These are phyloP conservation scores for Cryptosporidium canis DNA, from an alignment of 169 alveolate species.

Conservation along the genomic window DNA sequence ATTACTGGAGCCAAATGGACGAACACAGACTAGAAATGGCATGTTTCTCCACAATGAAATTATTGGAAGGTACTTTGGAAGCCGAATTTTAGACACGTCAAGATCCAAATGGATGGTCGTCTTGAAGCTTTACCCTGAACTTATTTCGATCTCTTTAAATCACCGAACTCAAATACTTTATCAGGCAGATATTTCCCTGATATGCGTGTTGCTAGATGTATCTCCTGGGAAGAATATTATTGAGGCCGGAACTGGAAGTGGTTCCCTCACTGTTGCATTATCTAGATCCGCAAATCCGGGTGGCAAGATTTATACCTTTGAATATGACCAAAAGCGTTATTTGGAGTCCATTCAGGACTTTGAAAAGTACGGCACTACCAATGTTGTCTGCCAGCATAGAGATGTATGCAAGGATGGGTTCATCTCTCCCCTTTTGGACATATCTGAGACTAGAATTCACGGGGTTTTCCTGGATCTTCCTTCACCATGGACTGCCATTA, in stretches of 20 bases:
- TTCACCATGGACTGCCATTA: conserved; percentile 89
- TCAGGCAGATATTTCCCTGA: conserved; percentile 90
- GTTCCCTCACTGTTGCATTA: conserved; percentile 86
- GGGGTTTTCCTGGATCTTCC: conserved; percentile 90
- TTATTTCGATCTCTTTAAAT: conserved; percentile 79
- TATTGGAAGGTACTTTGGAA: conserved; percentile 74
- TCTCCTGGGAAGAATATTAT: conserved; percentile 87
- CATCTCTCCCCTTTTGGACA: conserved; percentile 74
- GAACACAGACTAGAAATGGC: conserved; percentile 39
- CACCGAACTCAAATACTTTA: conserved; percentile 89
- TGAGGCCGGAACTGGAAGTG: conserved; percentile 93
- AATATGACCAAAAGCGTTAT: conserved; percentile 86
- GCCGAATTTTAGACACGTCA: conserved; percentile 75
- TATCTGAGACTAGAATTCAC: conserved; percentile 77
- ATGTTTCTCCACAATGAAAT: conserved; percentile 45
- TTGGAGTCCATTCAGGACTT: conserved; percentile 81
- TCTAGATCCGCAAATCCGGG: conserved; percentile 85
- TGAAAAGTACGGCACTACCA: conserved; percentile 43
- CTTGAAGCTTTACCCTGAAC: conserved; percentile 81
- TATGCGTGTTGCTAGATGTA: conserved; percentile 84
- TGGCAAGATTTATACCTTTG: conserved; percentile 89
- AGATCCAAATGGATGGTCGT: conserved; percentile 77
- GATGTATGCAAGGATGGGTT: conserved; percentile 81
- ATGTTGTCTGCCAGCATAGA: conserved; percentile 79
- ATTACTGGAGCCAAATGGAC: neutral